Base-by-base conservation (phyloP, 257 asterid species). In the Ocimum tenuiflorum region DNA sequence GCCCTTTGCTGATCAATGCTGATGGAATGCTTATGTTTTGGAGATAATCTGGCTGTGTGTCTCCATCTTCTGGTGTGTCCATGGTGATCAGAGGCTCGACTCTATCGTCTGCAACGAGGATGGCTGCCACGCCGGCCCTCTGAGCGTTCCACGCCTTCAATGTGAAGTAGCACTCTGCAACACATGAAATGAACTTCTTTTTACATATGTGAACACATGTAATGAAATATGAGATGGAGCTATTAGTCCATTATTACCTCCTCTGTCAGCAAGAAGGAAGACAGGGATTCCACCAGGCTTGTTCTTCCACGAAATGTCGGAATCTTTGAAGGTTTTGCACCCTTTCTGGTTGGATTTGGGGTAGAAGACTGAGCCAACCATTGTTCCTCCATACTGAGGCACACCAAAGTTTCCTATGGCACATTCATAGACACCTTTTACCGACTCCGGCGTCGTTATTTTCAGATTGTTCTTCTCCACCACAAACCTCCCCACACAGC, bases 61-160 rank as follows among this genome's bases (percentile, higher is more conserved):
- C 86, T 2, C 75, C 85, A 51, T 87, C 91, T 78, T 91, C 96
- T 0, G 98, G 98, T 55, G 83, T 88, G 54, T 91, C 98, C 98
- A 91, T 91, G 12, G 98, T 91, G 55, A 91, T 91, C 43, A 91
- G 81, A 54, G 90, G 91, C 76, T 88, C 98, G 0, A 66, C 48
- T 69, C 88, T 79, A 73, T 91, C 91, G 29, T 91, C 96, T 1
- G 91, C 89, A 13, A 91, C 98, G 14, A 91, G 94, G 50, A 88
- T 88, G 14, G 98, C 98, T 0, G 98, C 98, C 11, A 88, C 98
- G 62, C 98, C 96, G 3, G 80, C 90, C 6, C 77, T 91, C 70
- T 91, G 98, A 68, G 94, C 95, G 62, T 86, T 82, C 98, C 96
- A 91, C 13, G 98, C 95, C 85, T 91, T 91, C 74, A 88, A 41